Conservation (phyloP, 768 basidiomycete genomes). For the Leccinum barrowsii region DNA sequence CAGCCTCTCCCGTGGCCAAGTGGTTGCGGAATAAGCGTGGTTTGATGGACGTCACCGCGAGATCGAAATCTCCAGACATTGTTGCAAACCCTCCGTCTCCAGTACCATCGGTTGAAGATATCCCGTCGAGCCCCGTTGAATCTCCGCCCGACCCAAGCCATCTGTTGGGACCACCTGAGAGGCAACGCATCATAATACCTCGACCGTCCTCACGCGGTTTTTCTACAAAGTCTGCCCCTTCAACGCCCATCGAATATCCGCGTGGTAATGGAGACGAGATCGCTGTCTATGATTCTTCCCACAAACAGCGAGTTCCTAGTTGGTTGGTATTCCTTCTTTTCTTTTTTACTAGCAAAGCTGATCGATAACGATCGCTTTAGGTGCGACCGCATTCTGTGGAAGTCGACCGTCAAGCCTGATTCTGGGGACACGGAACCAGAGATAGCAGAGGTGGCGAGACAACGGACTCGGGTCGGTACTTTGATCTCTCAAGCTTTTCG, state of each 20-base stretch:
- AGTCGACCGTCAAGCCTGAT: slow-evolving; percentile 58
- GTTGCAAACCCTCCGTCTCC: slow-evolving; percentile 25
- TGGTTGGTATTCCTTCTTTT: slow-evolving; percentile 48
- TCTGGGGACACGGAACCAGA: slow-evolving; percentile 40
- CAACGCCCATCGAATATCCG: slow-evolving; percentile 35
- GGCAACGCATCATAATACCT: slow-evolving; percentile 19
- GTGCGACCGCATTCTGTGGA: slow-evolving; percentile 86
- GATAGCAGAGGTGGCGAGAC: slow-evolving; percentile 26
- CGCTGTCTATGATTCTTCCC: slow-evolving; percentile 78
- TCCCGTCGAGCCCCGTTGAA: slow-evolving; percentile 22
- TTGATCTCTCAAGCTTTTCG: slow-evolving; percentile 54
- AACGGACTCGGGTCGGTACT: slow-evolving; percentile 49
- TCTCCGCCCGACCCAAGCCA: not conserved
- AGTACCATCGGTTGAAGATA: slow-evolving; percentile 23
- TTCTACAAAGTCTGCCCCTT: slow-evolving; percentile 28
- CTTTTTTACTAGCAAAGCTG: not conserved
- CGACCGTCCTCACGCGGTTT: slow-evolving; percentile 28
- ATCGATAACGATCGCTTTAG: slow-evolving; percentile 33
- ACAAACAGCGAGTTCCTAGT: slow-evolving; percentile 79
- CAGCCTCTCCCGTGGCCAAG: slow-evolving; percentile 24
- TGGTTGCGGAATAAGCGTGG: slow-evolving; percentile 30
- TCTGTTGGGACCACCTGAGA: slow-evolving; percentile 22
- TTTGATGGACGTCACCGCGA: slow-evolving; percentile 4
- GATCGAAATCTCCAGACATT: slow-evolving; percentile 24
- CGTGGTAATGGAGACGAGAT: slow-evolving; percentile 42